Percentiles rank a stretch among this genome's conserved stretches.
These are phyloP conservation scores for Colletotrichum eremochloae DNA, from an alignment of 2,329 filamentous ascomycete species.

Conservation along the genomic window DNA sequence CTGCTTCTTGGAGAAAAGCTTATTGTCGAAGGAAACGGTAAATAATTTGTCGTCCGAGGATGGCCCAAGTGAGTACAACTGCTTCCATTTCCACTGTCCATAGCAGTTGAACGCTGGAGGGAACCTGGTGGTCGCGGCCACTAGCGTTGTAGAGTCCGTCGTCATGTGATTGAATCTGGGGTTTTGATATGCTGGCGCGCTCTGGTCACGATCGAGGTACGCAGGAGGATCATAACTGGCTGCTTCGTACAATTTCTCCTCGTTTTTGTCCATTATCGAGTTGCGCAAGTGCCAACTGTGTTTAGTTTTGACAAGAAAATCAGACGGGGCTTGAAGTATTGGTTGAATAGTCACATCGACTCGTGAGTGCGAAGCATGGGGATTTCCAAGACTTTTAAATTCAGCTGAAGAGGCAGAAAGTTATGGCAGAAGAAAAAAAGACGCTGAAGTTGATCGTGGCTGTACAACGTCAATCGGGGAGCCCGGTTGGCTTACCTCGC, in stretches of 20 bases:
- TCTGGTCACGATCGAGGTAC: not conserved
- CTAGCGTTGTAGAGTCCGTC: not conserved
- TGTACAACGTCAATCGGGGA: not conserved
- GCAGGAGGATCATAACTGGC: not conserved
- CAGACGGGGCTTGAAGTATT: not conserved
- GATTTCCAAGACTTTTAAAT: not conserved
- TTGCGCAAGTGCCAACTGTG: too few species aligned
- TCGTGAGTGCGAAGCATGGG: not conserved
- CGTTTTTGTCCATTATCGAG: not conserved
- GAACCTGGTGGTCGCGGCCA: slow-evolving; percentile 19
- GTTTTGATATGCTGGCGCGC: not conserved
- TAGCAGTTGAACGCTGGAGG: slow-evolving; percentile 36
- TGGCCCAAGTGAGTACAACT: slow-evolving; percentile 27
- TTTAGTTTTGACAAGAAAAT: too few species aligned
- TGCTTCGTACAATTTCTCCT: not conserved
- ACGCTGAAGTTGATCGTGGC: not conserved
- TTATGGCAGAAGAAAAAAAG: not conserved
- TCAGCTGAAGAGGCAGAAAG: not conserved
- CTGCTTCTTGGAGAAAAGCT: slow-evolving; percentile 27
- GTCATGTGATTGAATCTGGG: slow-evolving; percentile 9
- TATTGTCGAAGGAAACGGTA: slow-evolving; percentile 11
- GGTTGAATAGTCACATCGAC: too few species aligned
- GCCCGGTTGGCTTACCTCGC: not conserved
- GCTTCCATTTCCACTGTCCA: slow-evolving; percentile 31
- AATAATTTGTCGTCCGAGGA: slow-evolving; percentile 20